Base-by-base conservation (phyloP, 2,329 filamentous ascomycete genomes). In the Eutypa lata region DNA sequence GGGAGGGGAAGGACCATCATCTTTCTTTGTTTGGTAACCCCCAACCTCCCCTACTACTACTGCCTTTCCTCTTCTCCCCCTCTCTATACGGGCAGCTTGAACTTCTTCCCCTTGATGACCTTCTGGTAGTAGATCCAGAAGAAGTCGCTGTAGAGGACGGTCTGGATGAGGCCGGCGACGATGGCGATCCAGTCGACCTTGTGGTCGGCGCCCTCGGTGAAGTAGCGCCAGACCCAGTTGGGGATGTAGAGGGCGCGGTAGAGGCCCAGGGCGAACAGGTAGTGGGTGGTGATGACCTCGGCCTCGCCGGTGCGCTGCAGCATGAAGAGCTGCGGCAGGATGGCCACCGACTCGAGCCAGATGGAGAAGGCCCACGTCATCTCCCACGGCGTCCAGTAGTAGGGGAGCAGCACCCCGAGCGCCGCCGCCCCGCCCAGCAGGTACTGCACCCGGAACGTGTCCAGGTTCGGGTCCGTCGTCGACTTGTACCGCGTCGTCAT, bases 91-190 rank as follows among this genome's bases (percentile, higher is more conserved):
- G 89, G 89, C 54, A 93, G 78, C 72, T 91, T 90, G 72, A 93
- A 93, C 77, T 90, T 92, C 80, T 90, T 89, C 63, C 89, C 89
- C 78, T 92, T 90, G 74, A 92, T 77, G 47, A 93, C 88, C 86
- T 97, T 97, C 55, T 88, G 96, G 76, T 97, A 99, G 78, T 99
- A 99, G 67, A 99, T 93, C 81, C 92, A 99, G 83, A 99, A 99
- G 78, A 99, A 99, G 76, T 99, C 94, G 58, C 91, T 96, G 78
- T 99, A 99, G 53, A 99, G 79, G 47, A 99, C 76, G 0, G 94
- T 99, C 79, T 99, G 94, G 59, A 97, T 76, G 52, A 97, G 81
- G 13, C 94, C 94, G 3, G 95, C 94, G 57, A 94, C 68, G 49
- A 97, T 88, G 19, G 92, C 88, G 61, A 97, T 95, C 59, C 87